Conservation (phyloP, 352 stramenopile species). For the Phytophthora rubi region DNA sequence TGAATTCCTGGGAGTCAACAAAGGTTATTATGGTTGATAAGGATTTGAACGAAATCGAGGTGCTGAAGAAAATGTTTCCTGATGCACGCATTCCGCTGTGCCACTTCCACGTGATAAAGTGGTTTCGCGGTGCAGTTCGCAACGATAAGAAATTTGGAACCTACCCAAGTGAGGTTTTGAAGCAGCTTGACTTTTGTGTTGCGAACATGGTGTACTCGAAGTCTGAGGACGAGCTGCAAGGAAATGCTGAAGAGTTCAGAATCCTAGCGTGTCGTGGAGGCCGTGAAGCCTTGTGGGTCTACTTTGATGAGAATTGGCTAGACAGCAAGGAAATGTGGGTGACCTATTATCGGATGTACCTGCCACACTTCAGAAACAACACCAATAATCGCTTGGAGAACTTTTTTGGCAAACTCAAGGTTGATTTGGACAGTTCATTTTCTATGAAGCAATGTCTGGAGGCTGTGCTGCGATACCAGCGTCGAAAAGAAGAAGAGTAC, state of each 20-base stretch:
- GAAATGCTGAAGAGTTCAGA: background rate
- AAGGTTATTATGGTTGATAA: constrained; percentile 19
- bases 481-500: background rate
- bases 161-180: no score
- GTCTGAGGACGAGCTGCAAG: background rate
- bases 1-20: constrained; percentile 1
- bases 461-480: background rate
- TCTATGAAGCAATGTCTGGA: constrained; percentile 7
- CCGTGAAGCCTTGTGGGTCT: background rate
- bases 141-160: no score
- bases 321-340: constrained; percentile 1
- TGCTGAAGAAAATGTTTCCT: background rate
- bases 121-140: no score
- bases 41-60: constrained; percentile 22
- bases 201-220: no score
- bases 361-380: constrained; percentile 4
- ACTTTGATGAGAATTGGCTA: constrained; percentile 10
- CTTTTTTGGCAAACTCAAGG: constrained; percentile 10
- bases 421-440: constrained; percentile 5
- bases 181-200: no score
- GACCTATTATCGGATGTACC: background rate
- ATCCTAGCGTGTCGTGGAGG: background rate
- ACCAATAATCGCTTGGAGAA: constrained; percentile 9
- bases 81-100: no score
- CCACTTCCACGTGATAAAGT: no score